Conservation (phyloP, 257 asterid species). For the Scutellaria minor region DNA sequence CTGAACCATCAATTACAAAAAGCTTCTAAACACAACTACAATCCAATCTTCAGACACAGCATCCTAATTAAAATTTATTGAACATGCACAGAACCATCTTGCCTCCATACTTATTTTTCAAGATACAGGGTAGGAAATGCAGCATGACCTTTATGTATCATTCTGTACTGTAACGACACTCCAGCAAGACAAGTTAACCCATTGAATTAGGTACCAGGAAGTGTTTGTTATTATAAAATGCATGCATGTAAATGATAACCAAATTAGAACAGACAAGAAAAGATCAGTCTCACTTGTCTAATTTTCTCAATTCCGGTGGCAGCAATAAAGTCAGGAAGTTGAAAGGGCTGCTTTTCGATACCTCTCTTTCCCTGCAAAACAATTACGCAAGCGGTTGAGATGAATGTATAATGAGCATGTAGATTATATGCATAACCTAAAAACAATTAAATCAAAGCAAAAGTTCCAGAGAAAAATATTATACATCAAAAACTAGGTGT, state of each 20-base stretch:
- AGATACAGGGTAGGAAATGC: neutral
- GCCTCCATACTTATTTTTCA: neutral
- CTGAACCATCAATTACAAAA: neutral
- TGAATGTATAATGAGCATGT: slow-evolving; percentile 28
- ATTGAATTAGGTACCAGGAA: neutral
- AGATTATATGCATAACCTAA: slow-evolving; percentile 1
- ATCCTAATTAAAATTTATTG: neutral
- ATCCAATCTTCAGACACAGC: neutral
- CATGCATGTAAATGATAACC: slow-evolving; percentile 19
- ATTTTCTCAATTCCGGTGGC: slow-evolving; percentile 99
- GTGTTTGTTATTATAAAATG: neutral
- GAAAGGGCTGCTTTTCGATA: slow-evolving; percentile 93
- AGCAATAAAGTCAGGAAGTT: slow-evolving; percentile 97
- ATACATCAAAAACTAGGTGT: neutral
- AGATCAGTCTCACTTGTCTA: slow-evolving; percentile 75
- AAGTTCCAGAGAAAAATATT: neutral
- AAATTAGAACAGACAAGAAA: slow-evolving; percentile 23
- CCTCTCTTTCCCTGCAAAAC: slow-evolving; percentile 96
- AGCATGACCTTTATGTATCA: neutral
- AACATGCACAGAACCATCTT: neutral
- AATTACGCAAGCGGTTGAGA: slow-evolving; percentile 52
- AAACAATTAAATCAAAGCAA: slow-evolving; percentile 17
- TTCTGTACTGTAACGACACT: neutral
- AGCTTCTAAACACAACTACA: neutral
- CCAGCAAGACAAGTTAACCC: neutral